Evolutionary conservation across 106 monocot genomes (phyloP), one percentile per base, ranked within the genome.

Genomic region (Triglochin maritima): DNA sequence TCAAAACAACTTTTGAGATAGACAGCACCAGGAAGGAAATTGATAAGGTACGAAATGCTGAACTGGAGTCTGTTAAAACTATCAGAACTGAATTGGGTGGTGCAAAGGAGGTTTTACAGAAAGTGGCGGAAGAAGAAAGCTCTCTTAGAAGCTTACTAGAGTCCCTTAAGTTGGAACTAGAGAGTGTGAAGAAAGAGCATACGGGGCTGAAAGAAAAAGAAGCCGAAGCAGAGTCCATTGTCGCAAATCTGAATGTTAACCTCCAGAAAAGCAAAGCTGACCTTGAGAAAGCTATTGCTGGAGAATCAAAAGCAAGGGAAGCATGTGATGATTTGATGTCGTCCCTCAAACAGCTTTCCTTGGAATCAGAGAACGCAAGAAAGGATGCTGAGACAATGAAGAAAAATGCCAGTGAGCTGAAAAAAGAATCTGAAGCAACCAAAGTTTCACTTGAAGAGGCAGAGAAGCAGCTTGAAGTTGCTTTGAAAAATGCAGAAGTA

Each of bases 171-270:
- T 60, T 69, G 17, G 77, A 77, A 55, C 70, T 70, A 12, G 70
- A 77, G 57, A 64, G 7, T 55, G 63, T 70, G 43, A 69, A 50
- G 56, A 63, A 69, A 49, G 77, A 70, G 49, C 69, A 70, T 13
- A 16, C 41, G 8, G 77, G 70, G 15, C 17, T 77, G 64, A 77
- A 46, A 64, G 77, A 77, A 58, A 77, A 69, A 15, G 77, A 77
- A 77, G 49, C 64, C n/a, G 62, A 70, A 58, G 64, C 70, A 16
- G 77, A 77, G 48, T 70, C 64, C 9, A 14, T 70, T 2, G 77
- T 57, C 6, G 69, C 17, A 42, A 50, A 50, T 29, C 70, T 77
- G 57, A 42, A 77, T 15, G 42, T 17, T 13, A 51, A 57, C 4
- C 70, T 77, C 43, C 60, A 63, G 64, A 70, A 70, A 70, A 64